Base-by-base conservation (phyloP, 176 grass and related monocot genomes). In the Poa annua region DNA sequence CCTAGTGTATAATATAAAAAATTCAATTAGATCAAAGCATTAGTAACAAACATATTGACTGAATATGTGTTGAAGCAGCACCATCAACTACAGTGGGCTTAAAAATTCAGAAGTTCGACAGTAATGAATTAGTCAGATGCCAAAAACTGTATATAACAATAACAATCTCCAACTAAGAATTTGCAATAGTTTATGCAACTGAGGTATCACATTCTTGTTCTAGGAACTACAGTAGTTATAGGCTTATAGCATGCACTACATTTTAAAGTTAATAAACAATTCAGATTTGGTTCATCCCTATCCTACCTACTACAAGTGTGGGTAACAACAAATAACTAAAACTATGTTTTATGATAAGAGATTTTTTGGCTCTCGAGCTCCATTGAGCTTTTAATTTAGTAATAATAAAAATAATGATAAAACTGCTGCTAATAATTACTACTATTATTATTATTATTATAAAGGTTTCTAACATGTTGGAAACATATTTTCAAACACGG, bases 1-100 rank as follows among this genome's bases (percentile, higher is more conserved):
- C 90, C 90, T 92, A 15, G 59, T 22, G 10, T 48, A 38, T 24
- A 33, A 42, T 53, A 47, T 53, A 47, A 4, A 1, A 87, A 51
- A 47, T 59, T 2, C 16, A 65, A 57, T 69, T 32, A 76, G 13
- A 61, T 53, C 22, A 21, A 73, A 22, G 3, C 15, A 53, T 13
- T 70, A 63, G 16, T 22, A 25, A n/a, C 19, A 13, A 75, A 68
- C n/a, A 71, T 62, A 63, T 62, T 50, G 14, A 70, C 11, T 57
- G 39, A 75, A 22, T 34, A 55, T 47, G 13, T 47, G 21, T 39
- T 54, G 22, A 76, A 70, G 22, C 57, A 61, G 68, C 34, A 81
- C 1, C 4, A 81, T 33, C 49, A 51, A 66, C n/a, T 67, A 4
- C 29, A 66, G 35, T 32, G 4, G 8, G 52, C 21, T 68, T 13